Evolutionary conservation across 371 early-diverging fungal species (phyloP), one percentile per base, ranked within the genome.

Genomic region (Funneliformis caledonium): DNA sequence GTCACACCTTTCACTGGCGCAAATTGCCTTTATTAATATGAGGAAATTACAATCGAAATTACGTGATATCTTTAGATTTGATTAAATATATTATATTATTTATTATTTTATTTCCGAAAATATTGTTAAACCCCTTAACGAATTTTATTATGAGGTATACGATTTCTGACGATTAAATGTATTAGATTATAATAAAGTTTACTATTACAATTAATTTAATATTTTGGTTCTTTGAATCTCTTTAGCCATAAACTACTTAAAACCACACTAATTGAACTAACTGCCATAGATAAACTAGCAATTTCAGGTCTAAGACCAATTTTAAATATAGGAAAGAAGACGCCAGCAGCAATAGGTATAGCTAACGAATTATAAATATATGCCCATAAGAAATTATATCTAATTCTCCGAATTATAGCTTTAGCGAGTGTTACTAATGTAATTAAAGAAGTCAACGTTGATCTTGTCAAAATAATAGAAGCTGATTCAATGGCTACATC

Each of bases 291-390:
- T 78, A 94, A 70, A 1, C 95, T 95, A 45, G 95, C 96, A 84
- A 94, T 85, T 82, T 92, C 89, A 8, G 95, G 93, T 37, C 90
- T 91, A 22, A 95, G 83, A 0, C 84, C 84, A 16, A 79, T 81
- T 14, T 82, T 83, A 62, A 70, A 83, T 80, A 82, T 72, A 0
- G 92, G 89, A 42, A 90, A 93, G 3, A 95, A 85, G n/a, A 92
- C 88, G n/a, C 96, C 96, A 0, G 93, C 93, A 0, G 96, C 96
- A 76, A 95, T 86, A 8, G 96, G 96, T 22, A 96, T 93, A 43
- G 94, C 92, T 37, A 93, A 78, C 1, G 85, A 78, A 72, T 96
- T 96, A 81, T 94, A 96, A 50, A 89, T 83, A 80, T 95, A 92
- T 0, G 96, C 96, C 94, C 94, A 95, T 4, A 88, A 62, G 82